These are phyloP conservation scores for Alternaria brassicicola DNA, from an alignment of 2,329 filamentous ascomycete species.

Conservation along the genomic window DNA sequence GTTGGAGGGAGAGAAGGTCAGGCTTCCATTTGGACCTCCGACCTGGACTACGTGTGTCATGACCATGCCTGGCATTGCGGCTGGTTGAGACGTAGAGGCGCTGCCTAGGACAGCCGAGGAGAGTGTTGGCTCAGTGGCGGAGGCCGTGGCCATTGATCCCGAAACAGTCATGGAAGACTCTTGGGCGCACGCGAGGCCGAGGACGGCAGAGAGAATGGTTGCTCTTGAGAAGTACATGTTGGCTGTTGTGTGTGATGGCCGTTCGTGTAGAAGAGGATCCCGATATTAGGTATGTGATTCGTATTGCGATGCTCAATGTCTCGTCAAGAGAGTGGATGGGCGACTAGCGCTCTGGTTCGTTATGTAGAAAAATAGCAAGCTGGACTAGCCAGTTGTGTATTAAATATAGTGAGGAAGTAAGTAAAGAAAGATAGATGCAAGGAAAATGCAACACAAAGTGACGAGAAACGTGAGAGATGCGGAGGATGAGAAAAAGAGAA, in stretches of 20 bases:
- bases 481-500: constrained; percentile 36
- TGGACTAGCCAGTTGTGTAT: constrained; percentile 48
- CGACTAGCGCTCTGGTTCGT: constrained; percentile 46
- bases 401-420: constrained; percentile 39
- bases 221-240: constrained; percentile 47
- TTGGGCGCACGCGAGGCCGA: constrained; percentile 38
- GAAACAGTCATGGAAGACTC: constrained; percentile 5
- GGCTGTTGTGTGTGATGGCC: constrained; percentile 13
- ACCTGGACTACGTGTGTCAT: constrained; percentile 68
- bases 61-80: constrained; percentile 22
- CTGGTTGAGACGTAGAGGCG: neutral
- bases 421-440: constrained; percentile 42
- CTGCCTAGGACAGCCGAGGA: neutral
- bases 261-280: constrained; percentile 1
- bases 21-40: constrained; percentile 57
- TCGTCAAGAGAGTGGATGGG: constrained; percentile 38
- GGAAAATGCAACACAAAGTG: constrained; percentile 34
- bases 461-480: constrained; percentile 32
- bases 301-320: constrained; percentile 21
- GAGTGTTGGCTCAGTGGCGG: constrained; percentile 1
- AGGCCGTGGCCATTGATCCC: neutral
- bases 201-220: constrained; percentile 37
- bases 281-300: constrained; percentile 31
- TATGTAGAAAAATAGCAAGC: constrained; percentile 17
- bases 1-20: constrained; percentile 70